phyloP scores from a whole-genome alignment of 768 basidiomycete species.

The Boletales sp. region DNA sequence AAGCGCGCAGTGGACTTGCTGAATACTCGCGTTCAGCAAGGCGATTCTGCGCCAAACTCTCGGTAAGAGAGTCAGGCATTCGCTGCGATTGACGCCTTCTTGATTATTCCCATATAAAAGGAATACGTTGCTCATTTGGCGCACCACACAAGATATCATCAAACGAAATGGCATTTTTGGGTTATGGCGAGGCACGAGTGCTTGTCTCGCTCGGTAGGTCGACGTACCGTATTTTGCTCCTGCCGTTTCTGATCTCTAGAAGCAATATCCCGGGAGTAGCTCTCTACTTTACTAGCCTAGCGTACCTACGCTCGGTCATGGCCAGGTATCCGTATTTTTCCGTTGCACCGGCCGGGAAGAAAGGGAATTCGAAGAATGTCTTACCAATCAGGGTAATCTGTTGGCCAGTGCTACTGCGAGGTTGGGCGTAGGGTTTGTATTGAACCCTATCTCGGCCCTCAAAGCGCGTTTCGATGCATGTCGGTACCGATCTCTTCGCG shows the following conservation, averaged over 20 bases:
- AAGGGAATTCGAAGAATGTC: constrained; percentile 41
- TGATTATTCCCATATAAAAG: constrained; percentile 15
- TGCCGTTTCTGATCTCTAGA: constrained; percentile 1
- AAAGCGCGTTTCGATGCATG: constrained; percentile 90
- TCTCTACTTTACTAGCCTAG: constrained; percentile 84
- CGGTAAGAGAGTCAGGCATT: constrained; percentile 34
- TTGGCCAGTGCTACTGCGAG: constrained; percentile 82
- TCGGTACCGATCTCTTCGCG: not conserved
- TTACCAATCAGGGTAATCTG: constrained; percentile 78
- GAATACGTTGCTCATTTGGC: constrained; percentile 42
- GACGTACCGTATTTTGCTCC: not conserved
- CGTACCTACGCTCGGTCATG: constrained; percentile 72
- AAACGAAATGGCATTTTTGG: constrained; percentile 65
- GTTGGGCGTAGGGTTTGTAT: constrained; percentile 72
- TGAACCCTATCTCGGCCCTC: constrained; percentile 89
- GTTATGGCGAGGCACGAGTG: constrained; percentile 85
- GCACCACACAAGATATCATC: no score
- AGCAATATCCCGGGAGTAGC: constrained; percentile 95
- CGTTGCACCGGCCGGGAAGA: constrained; percentile 11
- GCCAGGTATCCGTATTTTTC: constrained; percentile 72
- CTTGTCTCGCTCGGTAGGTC: constrained; percentile 68
- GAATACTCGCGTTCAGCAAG: constrained; percentile 90
- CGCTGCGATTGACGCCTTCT: not conserved
- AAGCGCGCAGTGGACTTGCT: constrained; percentile 71
- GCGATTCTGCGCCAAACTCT: constrained; percentile 44